Evolutionary conservation across 139 green algal genomes (phyloP).

Genomic region (Pleodorina starrii): DNA sequence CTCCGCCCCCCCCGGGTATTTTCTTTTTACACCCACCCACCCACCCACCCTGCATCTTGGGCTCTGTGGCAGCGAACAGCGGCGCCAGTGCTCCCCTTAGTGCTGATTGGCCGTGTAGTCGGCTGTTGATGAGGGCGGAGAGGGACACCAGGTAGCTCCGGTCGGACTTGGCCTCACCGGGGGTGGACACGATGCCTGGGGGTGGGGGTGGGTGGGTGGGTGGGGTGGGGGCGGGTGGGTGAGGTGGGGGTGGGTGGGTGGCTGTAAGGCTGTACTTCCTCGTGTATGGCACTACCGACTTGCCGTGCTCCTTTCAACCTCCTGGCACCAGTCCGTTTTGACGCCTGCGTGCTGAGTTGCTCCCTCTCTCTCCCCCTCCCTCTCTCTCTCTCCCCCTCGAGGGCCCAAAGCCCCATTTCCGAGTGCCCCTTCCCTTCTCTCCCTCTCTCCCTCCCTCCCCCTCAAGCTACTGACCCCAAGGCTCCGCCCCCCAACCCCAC

Average conservation of each 20-base stretch:
- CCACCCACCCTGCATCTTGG: slow-evolving; percentile 41
- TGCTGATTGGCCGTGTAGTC: slow-evolving; percentile 43
- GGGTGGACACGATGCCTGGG: slow-evolving; percentile 44
- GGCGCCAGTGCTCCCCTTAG: slow-evolving; percentile 26
- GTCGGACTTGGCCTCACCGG: slow-evolving; percentile 46
- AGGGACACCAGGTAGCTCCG: slow-evolving; percentile 2
- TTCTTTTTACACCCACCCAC: too few species aligned
- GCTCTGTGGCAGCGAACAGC: slow-evolving; percentile 38
- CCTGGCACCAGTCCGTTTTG: too few species aligned
- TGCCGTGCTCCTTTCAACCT: too few species aligned
- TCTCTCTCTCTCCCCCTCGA: too few species aligned
- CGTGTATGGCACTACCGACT: too few species aligned
- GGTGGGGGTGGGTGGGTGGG: too few species aligned
- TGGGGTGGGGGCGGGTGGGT: too few species aligned
- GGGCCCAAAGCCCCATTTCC: too few species aligned
- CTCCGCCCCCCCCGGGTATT: too few species aligned
- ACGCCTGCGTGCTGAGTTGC: too few species aligned
- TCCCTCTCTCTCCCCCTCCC: too few species aligned
- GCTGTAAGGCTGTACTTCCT: not conserved
- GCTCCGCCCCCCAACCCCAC: not conserved
- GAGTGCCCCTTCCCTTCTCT: not conserved
- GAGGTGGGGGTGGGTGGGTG: not conserved
- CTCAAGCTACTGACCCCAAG: too few species aligned
- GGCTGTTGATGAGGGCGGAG: not conserved
- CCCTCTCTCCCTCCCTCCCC: not conserved